Percentiles rank a stretch among this genome's conserved stretches.
phyloP scores from a whole-genome alignment of 1,284 basidiomycete genomes.

The Limonomyces culmigenus region DNA sequence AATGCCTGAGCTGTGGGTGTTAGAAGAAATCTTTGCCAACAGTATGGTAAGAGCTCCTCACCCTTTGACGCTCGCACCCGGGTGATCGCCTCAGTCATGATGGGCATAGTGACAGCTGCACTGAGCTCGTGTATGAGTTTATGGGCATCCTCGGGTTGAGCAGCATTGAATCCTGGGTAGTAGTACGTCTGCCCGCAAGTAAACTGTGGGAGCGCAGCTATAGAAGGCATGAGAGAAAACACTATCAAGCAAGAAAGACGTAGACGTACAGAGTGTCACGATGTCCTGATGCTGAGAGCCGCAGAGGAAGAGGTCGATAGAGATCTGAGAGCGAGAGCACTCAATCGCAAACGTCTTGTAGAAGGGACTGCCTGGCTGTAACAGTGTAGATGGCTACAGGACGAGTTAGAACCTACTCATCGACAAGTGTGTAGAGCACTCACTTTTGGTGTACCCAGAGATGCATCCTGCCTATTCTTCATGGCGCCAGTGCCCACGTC shows the following conservation, averaged over 20 bases:
- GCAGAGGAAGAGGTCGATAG: slow-evolving; percentile 99
- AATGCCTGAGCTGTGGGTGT: slow-evolving; percentile 49
- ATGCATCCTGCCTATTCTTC: slow-evolving; percentile 94
- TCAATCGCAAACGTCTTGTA: slow-evolving; percentile 99
- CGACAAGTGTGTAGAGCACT: slow-evolving; percentile 1
- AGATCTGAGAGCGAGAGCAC: slow-evolving; percentile 92
- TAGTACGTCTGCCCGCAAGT: slow-evolving; percentile 98
- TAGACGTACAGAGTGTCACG: slow-evolving; percentile 60
- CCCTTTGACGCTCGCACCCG: slow-evolving; percentile 91
- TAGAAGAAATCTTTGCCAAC: not conserved
- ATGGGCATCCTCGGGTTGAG: slow-evolving; percentile 85
- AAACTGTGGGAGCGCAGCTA: slow-evolving; percentile 88
- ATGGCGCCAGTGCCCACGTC: slow-evolving; percentile 82
- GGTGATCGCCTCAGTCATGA: slow-evolving; percentile 95
- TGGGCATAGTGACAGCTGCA: slow-evolving; percentile 82
- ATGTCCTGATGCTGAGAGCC: slow-evolving; percentile 90
- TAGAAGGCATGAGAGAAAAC: slow-evolving; percentile 4
- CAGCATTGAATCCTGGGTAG: slow-evolving; percentile 96
- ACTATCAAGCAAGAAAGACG: not conserved
- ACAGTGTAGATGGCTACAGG: slow-evolving; percentile 67
- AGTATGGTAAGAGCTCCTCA: slow-evolving; percentile 14
- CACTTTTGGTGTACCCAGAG: slow-evolving; percentile 90
- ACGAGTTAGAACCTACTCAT: not conserved
- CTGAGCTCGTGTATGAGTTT: slow-evolving; percentile 98
- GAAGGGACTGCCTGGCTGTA: slow-evolving; percentile 84